Evolutionary conservation across 345 rosid genomes (phyloP).

Genomic region (Camelina neglecta): DNA sequence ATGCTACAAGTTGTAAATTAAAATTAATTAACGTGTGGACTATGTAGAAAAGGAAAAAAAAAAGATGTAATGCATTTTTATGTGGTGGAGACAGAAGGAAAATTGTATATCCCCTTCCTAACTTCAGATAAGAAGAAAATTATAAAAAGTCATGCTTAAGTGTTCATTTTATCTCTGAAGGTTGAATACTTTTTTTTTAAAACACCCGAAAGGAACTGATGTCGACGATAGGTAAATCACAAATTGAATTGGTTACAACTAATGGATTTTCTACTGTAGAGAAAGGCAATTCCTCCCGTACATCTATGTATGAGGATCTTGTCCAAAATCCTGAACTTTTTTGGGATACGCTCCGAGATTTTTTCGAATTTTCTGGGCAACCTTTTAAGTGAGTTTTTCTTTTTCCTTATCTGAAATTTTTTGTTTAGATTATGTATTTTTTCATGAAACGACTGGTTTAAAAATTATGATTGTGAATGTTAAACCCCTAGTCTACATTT

Average conservation of each 20-base stretch:
- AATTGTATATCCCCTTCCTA: neutral
- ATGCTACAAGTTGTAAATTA: neutral
- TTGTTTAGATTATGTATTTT: conserved; percentile 1
- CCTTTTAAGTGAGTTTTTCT: conserved; percentile 50
- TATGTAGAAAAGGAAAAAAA: neutral
- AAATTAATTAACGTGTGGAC: neutral
- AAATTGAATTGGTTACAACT: conserved; percentile 36
- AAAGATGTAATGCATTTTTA: neutral
- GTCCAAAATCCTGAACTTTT: conserved; percentile 61
- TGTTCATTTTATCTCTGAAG: neutral
- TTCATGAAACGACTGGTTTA: neutral
- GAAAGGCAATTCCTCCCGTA: conserved; percentile 49
- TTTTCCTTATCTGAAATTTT: neutral
- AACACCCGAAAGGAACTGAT: neutral
- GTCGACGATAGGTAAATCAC: conserved; percentile 25
- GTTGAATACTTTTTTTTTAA: neutral
- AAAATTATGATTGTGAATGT: neutral
- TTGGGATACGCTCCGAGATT: conserved; percentile 58
- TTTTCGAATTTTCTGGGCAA: conserved; percentile 47
- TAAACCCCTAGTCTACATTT: neutral
- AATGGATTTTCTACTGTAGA: conserved; percentile 40
- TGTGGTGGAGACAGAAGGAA: neutral
- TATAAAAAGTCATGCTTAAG: neutral
- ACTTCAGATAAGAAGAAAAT: neutral
- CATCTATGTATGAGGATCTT: conserved; percentile 54